Evolutionary conservation across 768 basidiomycete genomes (phyloP).

Genomic region (Amanita inopinata): DNA sequence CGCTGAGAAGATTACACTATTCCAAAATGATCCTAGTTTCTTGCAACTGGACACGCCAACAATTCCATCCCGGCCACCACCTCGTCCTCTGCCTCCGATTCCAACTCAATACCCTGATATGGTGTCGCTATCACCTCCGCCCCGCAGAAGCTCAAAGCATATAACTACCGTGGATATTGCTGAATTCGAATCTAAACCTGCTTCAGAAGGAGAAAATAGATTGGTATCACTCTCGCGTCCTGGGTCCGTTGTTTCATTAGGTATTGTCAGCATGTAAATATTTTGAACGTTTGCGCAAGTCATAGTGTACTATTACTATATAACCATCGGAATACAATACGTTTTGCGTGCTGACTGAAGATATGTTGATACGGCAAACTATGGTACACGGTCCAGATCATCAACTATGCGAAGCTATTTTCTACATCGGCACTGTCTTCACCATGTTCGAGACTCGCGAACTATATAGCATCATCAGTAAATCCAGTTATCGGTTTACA

Average conservation of each 20-base stretch:
- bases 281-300: not conserved
- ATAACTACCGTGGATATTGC: conserved; percentile 23
- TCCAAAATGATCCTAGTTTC: conserved; percentile 51
- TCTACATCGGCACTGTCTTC: conserved; percentile 95
- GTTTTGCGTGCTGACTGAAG: too few species aligned
- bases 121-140: conserved; percentile 49
- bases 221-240: conserved; percentile 35
- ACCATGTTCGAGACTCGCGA: conserved; percentile 81
- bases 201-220: conserved; percentile 21
- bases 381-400: too few species aligned
- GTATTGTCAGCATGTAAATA: conserved; percentile 32
- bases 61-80: conserved; percentile 25
- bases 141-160: conserved; percentile 48
- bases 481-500: not conserved
- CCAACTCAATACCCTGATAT: conserved; percentile 15
- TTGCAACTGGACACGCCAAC: conserved; percentile 43
- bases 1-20: conserved; percentile 48
- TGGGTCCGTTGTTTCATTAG: conserved; percentile 45
- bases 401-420: conserved; percentile 75
- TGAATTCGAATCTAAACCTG: conserved; percentile 18
- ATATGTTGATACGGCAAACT: not conserved
- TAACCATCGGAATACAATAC: conserved; percentile 5
- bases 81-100: conserved; percentile 17
- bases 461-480: conserved; percentile 33
- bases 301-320: conserved; percentile 6